A percentile compares a stretch with the other conserved stretches of the same genome.
phyloP scores from a whole-genome alignment of 164 flowering plant genomes.

The Berberis vulgaris region DNA sequence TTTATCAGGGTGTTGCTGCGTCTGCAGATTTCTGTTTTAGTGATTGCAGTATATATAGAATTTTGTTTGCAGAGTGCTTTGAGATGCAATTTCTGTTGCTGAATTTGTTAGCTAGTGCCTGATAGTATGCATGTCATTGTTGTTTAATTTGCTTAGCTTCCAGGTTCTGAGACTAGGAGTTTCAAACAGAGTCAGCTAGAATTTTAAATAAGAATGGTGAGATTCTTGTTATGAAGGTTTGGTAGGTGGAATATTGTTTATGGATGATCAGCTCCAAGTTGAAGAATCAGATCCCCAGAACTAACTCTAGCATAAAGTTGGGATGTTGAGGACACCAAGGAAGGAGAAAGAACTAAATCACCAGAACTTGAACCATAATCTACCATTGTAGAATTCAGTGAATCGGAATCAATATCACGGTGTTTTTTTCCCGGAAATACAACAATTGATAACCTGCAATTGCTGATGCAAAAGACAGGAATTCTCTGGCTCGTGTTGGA shows the following conservation, averaged over 20 bases:
- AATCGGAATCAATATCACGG: slow-evolving; percentile 44
- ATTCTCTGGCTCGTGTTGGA: slow-evolving; percentile 5
- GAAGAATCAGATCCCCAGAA: slow-evolving; percentile 65
- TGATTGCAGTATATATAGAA: no score
- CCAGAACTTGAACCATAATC: slow-evolving; percentile 33
- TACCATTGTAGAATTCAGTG: slow-evolving; percentile 45
- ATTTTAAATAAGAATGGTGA: no score
- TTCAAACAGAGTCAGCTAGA: no score
- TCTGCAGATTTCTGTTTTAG: no score
- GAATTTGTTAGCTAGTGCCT: no score
- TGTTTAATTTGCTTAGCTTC: no score
- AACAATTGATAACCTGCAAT: slow-evolving; percentile 86
- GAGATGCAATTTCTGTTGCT: no score
- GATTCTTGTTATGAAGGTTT: no score
- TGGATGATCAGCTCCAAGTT: slow-evolving; percentile 64
- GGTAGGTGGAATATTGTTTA: neutral
- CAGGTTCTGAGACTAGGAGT: no score
- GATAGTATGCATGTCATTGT: no score
- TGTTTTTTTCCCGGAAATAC: slow-evolving; percentile 78
- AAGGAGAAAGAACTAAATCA: slow-evolving; percentile 19
- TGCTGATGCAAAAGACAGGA: slow-evolving; percentile 84
- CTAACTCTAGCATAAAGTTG: slow-evolving; percentile 51
- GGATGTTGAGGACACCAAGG: slow-evolving; percentile 18
- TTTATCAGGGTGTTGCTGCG: no score
- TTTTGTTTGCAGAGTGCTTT: no score